phyloP scores from a whole-genome alignment of 2,329 filamentous ascomycete genomes.

The Gremmenia infestans region DNA sequence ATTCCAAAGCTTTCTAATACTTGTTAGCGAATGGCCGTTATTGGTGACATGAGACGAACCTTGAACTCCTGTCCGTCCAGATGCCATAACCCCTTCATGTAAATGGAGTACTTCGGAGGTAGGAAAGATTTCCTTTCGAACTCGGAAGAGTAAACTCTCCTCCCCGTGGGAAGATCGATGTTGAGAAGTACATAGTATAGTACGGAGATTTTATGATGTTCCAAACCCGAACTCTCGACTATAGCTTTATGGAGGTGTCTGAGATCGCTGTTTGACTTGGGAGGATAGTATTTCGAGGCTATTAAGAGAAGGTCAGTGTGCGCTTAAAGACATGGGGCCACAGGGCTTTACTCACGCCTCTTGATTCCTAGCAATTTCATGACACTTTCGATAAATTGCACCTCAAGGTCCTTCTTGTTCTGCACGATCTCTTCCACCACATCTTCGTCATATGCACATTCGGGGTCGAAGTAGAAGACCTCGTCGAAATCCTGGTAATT shows the following conservation, averaged over 20 bases:
- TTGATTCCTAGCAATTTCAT: slow-evolving; percentile 64
- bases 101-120: slow-evolving; percentile 70
- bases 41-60: slow-evolving; percentile 38
- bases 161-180: slow-evolving; percentile 42
- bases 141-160: slow-evolving; percentile 43
- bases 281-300: slow-evolving; percentile 67
- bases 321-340: slow-evolving; percentile 1
- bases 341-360: slow-evolving; percentile 49
- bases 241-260: slow-evolving; percentile 67
- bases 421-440: slow-evolving; percentile 58
- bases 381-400: slow-evolving; percentile 77
- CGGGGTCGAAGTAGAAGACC: slow-evolving; percentile 58
- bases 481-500: slow-evolving; percentile 63
- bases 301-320: neutral
- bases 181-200: slow-evolving; percentile 82
- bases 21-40: slow-evolving; percentile 21
- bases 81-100: slow-evolving; percentile 78
- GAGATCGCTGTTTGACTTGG: slow-evolving; percentile 62
- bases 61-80: slow-evolving; percentile 68
- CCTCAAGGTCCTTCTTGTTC: slow-evolving; percentile 62
- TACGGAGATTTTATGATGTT: slow-evolving; percentile 76
- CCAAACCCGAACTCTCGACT: slow-evolving; percentile 56
- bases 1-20: slow-evolving; percentile 60
- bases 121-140: slow-evolving; percentile 63
- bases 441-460: slow-evolving; percentile 58